Evolutionary conservation across 148 eudicot species (phyloP).

Genomic region (Arctostaphylos glauca): DNA sequence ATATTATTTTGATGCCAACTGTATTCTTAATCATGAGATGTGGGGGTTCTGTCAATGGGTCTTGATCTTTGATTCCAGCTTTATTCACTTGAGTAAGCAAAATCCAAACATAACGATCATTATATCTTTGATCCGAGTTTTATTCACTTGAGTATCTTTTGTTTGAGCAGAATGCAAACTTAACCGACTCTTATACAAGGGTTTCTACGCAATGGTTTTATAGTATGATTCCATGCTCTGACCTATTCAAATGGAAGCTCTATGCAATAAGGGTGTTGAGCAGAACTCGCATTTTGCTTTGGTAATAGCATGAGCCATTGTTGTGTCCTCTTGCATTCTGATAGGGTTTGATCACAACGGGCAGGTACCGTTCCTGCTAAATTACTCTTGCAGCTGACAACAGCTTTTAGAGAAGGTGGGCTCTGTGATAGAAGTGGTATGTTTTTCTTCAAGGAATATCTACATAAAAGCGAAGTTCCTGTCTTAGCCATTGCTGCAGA

Average conservation of each 20-base stretch:
- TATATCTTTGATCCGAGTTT: too few relatives aligned
- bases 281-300: neutral
- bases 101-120: neutral
- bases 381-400: constrained; percentile 75
- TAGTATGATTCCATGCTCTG: neutral
- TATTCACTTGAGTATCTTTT: too few relatives aligned
- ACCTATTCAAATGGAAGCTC: neutral
- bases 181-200: neutral
- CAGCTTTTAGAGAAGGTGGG: constrained; percentile 87
- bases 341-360: constrained; percentile 5
- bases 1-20: neutral
- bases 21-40: neutral
- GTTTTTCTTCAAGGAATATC: constrained; percentile 85
- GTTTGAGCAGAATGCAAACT: too few relatives aligned
- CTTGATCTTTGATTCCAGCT: neutral
- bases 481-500: constrained; percentile 94
- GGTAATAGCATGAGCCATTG: neutral
- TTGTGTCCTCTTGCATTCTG: neutral
- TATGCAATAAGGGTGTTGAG: constrained; percentile 1
- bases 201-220: neutral
- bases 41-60: neutral
- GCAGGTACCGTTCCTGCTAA: constrained; percentile 95
- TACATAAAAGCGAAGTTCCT: constrained; percentile 62
- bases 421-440: constrained; percentile 72
- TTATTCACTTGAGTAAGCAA: neutral